phyloP scores from a whole-genome alignment of 1,284 basidiomycete species.

The Fomes fomentarius region DNA sequence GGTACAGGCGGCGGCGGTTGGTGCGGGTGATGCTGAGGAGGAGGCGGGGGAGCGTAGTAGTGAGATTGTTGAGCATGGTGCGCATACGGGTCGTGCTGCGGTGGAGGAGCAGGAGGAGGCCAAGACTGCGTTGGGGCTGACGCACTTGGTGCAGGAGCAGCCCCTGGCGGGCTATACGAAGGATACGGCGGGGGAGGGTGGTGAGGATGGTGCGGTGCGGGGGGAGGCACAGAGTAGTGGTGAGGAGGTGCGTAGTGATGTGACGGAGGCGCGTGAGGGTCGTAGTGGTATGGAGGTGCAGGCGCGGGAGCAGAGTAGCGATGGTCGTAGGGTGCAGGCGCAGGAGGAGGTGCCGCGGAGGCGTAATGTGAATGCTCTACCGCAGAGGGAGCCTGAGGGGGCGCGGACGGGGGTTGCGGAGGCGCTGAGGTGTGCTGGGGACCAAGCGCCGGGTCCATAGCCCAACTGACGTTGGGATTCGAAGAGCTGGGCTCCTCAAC shows the following conservation, averaged over 20 bases:
- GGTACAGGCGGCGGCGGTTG: slow-evolving; percentile 12
- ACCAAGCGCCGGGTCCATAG: slow-evolving; percentile 32
- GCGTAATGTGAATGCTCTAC: slow-evolving; percentile 24
- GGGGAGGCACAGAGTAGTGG: slow-evolving; percentile 31
- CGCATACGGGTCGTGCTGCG: slow-evolving; percentile 29
- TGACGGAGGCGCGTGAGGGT: slow-evolving; percentile 24
- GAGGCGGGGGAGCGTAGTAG: slow-evolving; percentile 14
- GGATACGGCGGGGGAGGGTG: slow-evolving; percentile 24
- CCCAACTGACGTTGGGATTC: slow-evolving; percentile 22
- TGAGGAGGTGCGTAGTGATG: slow-evolving; percentile 31
- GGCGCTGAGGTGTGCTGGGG: slow-evolving; percentile 23
- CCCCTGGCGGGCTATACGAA: slow-evolving; percentile 13
- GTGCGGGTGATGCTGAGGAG: slow-evolving; percentile 14
- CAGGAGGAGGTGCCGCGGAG: slow-evolving; percentile 20
- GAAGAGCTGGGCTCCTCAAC: slow-evolving; percentile 25
- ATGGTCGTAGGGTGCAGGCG: slow-evolving; percentile 31
- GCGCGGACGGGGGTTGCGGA: slow-evolving; percentile 20
- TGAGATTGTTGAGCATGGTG: slow-evolving; percentile 20
- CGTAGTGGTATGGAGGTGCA: slow-evolving; percentile 27
- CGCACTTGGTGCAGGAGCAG: slow-evolving; percentile 13
- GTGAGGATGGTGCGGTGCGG: slow-evolving; percentile 25
- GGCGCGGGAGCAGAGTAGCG: slow-evolving; percentile 29
- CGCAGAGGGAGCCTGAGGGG: slow-evolving; percentile 14
- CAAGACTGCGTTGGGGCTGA: slow-evolving; percentile 19
- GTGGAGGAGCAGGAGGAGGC: slow-evolving; percentile 23